Evolutionary conservation across 164 flowering plant genomes (phyloP), one percentile per base, ranked within the genome.

Genomic region (Macadamia integrifolia): DNA sequence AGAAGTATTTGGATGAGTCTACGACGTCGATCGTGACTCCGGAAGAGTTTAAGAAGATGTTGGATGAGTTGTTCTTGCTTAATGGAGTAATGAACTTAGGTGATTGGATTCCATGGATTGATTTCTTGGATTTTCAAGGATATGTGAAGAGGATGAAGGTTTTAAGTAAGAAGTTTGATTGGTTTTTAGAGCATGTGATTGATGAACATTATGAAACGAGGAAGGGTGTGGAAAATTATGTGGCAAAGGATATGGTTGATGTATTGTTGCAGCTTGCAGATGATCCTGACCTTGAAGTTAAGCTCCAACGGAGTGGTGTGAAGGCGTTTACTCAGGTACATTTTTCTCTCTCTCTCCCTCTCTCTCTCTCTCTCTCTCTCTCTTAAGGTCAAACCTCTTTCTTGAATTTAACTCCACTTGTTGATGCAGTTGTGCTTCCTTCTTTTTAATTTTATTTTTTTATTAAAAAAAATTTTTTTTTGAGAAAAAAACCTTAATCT

Each of bases 121-220:
- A 42, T 35, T 66, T 66, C 49, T 29, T 74, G 35, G 74, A 74
- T 64, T 49, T 74, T 66, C 74, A 75, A 29, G 78, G 78, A 6
- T 71, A 67, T 17, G 60, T 61, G n/a, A 75, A 75, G 72, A 18
- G 75, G 44, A 75, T 75, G 75, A 75, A 71, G 68, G 62, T 48
- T 29, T 4, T 71, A 42, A 8, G 18, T n/a, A 64, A 67, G 35
- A 71, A 58, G 14, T 75, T 71, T 7, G 66, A 68, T 32, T 11
- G 53, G 49, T 75, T 75, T 65, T 32, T 55, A 12, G 69, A 75
- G 1, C 52, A 59, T 67, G 75, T 75, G 28, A 5, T 75, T 23
- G 72, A 64, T 17, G 69, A 71, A 31, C 78, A 75, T 67, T 58
- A 35, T 13, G 62, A 52, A 2, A 71, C 35, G 43, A 56, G 53